A percentile compares a stretch with the other conserved stretches of the same genome.
These are phyloP conservation scores for Primulina huaijiensis DNA, from an alignment of 257 asterid genomes.

Conservation along the genomic window DNA sequence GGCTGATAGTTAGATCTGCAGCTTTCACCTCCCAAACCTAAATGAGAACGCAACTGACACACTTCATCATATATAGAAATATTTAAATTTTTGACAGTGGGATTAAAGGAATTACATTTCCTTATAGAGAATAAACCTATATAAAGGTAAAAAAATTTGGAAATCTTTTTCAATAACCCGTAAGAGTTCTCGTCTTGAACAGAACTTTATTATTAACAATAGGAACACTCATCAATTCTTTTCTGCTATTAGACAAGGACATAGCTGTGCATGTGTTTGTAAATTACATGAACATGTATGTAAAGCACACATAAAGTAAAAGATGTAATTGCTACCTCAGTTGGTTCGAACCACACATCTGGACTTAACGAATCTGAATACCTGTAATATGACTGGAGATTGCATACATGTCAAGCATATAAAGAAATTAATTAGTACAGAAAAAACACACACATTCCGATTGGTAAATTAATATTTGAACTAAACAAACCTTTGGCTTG, in stretches of 20 bases:
- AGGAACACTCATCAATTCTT: not conserved
- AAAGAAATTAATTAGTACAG: not conserved
- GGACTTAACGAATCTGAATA: constrained; percentile 69
- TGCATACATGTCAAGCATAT: constrained; percentile 24
- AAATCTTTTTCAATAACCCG: not conserved
- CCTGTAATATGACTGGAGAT: constrained; percentile 77
- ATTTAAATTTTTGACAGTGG: not conserved
- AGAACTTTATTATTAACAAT: not conserved
- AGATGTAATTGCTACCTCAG: constrained; percentile 56
- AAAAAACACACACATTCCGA: not conserved
- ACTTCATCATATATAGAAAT: not conserved
- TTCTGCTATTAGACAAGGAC: not conserved
- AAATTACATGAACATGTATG: not conserved
- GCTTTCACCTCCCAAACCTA: constrained; percentile 99
- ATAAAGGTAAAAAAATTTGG: not conserved
- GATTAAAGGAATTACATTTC: not conserved
- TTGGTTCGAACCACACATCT: constrained; percentile 98
- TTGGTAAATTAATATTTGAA: constrained; percentile 4
- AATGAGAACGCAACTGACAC: constrained; percentile 17
- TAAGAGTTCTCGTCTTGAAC: not conserved
- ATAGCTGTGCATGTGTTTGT: not conserved
- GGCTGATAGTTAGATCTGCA: constrained; percentile 95
- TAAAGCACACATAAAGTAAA: constrained; percentile 1
- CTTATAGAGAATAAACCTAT: not conserved
- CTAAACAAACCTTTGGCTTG: constrained; percentile 66